These are phyloP conservation scores for Irpex rosettiformis DNA, from an alignment of 1,284 basidiomycete species.

Conservation along the genomic window DNA sequence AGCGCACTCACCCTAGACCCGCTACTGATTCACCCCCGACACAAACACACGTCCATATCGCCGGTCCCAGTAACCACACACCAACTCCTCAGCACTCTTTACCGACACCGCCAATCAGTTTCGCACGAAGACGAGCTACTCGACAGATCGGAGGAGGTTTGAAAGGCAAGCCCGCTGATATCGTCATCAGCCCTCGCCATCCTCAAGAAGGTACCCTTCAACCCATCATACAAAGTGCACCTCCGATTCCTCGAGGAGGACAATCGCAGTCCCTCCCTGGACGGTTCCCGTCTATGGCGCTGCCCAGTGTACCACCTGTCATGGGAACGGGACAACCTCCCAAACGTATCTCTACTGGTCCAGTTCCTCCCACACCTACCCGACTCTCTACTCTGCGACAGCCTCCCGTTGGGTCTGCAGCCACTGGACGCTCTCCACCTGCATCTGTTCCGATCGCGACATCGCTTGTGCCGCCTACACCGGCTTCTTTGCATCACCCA, in stretches of 20 bases:
- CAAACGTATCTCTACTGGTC: constrained; percentile 43
- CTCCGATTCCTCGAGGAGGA: constrained; percentile 54
- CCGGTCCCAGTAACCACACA: constrained; percentile 7
- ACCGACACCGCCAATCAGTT: constrained; percentile 69
- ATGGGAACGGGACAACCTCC: constrained; percentile 39
- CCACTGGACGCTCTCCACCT: constrained; percentile 43
- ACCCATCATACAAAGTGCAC: constrained; percentile 68
- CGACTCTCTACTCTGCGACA: constrained; percentile 49
- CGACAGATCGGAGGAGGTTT: constrained; percentile 42
- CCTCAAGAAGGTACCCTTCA: constrained; percentile 52
- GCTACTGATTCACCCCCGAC: constrained; percentile 16
- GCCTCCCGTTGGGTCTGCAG: constrained; percentile 21
- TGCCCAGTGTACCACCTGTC: constrained; percentile 61
- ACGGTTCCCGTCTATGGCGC: constrained; percentile 48
- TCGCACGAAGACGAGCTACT: constrained; percentile 65
- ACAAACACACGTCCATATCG: constrained; percentile 13
- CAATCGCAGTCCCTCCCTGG: constrained; percentile 27
- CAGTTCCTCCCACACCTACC: constrained; percentile 73
- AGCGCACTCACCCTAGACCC: constrained; percentile 1
- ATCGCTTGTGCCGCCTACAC: constrained; percentile 62
- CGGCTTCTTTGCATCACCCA: constrained; percentile 54
- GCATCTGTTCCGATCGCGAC: constrained; percentile 58
- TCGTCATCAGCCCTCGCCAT: constrained; percentile 68
- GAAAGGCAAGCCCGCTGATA: constrained; percentile 74
- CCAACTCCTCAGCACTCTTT: constrained; percentile 32